A percentile compares a stretch with the other conserved stretches of the same genome.
These are phyloP conservation scores for Ichthyophthirius multifiliis DNA, from an alignment of 169 alveolate species.

Conservation along the genomic window DNA sequence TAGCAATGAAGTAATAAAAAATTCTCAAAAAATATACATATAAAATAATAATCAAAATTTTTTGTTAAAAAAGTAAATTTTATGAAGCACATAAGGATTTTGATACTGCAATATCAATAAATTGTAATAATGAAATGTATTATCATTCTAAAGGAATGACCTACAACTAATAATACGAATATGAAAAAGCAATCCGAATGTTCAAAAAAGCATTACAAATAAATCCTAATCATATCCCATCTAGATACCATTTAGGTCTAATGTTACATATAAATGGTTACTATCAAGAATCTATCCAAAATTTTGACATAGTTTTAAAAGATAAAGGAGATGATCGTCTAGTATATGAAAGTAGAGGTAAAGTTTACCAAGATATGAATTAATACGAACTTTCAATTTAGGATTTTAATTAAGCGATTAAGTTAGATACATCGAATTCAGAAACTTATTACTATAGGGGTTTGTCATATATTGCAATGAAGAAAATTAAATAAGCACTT, in stretches of 20 bases:
- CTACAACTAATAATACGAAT: conserved; percentile 53
- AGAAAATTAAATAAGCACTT: conserved; percentile 53
- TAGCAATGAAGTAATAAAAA: conserved; percentile 14
- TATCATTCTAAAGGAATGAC: conserved; percentile 80
- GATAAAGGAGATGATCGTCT: conserved; percentile 45
- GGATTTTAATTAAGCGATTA: conserved; percentile 67
- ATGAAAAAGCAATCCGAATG: conserved; percentile 66
- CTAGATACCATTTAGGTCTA: conserved; percentile 76
- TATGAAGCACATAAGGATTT: conserved; percentile 71
- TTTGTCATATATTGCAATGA: conserved; percentile 51
- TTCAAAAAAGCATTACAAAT: conserved; percentile 64
- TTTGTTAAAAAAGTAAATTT: neutral
- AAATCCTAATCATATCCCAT: conserved; percentile 59
- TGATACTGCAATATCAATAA: conserved; percentile 61
- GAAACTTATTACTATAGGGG: conserved; percentile 77
- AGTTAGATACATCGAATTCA: conserved; percentile 47
- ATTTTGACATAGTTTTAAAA: conserved; percentile 53
- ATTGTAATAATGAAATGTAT: conserved; percentile 57
- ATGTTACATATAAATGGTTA: conserved; percentile 66
- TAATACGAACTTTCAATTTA: conserved; percentile 60
- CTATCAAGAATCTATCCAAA: conserved; percentile 60
- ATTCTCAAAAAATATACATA: no score
- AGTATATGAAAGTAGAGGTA: conserved; percentile 68
- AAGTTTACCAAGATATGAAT: conserved; percentile 69
- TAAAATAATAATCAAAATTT: neutral